Evolutionary conservation across 306 rosid species (phyloP).

Genomic region (Gleditsia sinensis): DNA sequence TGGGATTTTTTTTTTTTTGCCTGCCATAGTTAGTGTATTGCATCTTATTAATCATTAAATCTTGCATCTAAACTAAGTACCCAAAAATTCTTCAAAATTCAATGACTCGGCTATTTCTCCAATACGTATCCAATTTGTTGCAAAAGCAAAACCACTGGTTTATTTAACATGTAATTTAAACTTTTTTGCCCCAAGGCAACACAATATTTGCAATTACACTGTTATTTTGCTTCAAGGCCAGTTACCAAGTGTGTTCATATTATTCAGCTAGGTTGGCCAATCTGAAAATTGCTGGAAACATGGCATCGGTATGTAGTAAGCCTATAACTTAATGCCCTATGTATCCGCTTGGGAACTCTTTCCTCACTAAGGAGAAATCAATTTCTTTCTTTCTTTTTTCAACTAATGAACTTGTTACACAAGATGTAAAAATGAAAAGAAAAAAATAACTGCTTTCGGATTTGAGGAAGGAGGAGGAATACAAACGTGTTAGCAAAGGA

Average conservation of each 20-base stretch:
- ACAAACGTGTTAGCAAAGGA: constrained; percentile 1
- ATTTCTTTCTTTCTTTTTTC: background rate
- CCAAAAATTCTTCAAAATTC: background rate
- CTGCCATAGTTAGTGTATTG: background rate
- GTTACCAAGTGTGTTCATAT: background rate
- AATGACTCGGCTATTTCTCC: background rate
- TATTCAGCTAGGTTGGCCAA: too few relatives aligned
- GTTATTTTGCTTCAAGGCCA: background rate
- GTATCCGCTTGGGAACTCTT: background rate
- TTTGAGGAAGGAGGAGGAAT: constrained; percentile 1
- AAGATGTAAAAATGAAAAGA: background rate
- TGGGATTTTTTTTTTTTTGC: background rate
- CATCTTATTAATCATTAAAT: background rate
- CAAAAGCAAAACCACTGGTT: background rate
- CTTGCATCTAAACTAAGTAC: background rate
- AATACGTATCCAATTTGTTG: background rate
- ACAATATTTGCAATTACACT: background rate
- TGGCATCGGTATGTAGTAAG: too few relatives aligned
- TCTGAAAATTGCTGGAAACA: background rate
- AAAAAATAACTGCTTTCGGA: background rate
- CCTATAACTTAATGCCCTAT: background rate
- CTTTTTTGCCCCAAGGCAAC: background rate
- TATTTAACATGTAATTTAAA: too few relatives aligned
- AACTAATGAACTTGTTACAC: constrained; percentile 11
- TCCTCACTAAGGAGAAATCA: background rate